Base-by-base conservation (phyloP, 805 yeast species). In the Komagataella phaffii region DNA sequence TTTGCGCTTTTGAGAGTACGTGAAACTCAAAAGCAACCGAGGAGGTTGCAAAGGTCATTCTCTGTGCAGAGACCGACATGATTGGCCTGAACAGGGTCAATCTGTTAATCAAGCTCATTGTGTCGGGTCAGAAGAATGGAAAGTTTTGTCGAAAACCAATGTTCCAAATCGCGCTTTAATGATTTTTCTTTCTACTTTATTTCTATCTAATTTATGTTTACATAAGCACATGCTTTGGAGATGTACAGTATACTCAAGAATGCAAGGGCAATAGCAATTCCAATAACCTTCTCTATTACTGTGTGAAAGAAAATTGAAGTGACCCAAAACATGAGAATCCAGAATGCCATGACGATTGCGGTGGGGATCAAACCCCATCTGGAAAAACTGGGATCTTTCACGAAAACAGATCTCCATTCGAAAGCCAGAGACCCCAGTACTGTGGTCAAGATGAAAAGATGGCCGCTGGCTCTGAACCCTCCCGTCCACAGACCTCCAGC, bases 231-330 rank as follows among this genome's bases (percentile, higher is more conserved):
- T 10, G 40, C 40, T 30, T 30, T 30, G 45, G 45, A 46, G 17
- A 48, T 14, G 57, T 64, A 62, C n/a, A 64, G 23, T 17, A 60
- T 18, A 40, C 58, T 59, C 1, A 75, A 71, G 2, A 69, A 55
- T 1, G 59, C 40, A 40, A 67, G 47, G 0, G 79, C 81, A 51
- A 70, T 62, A 0, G 59, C 14, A 8, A 73, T 49, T 3, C 81
- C 81, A 6, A 68, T 65, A 7, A 73, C 52, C 53, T 76, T 74
- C 56, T 77, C 82, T 1, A 62, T 49, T 6, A 70, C 48, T 3
- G 80, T 73, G 56, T 77, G 82, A 59, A 73, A 77, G 57, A 75
- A 77, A 18, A 76, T 55, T 44, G 74, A 64, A 5, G 82, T 77
- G 23, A 75, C 63, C 6, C 64, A 51, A 54, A 66, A 73, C 61